Evolutionary conservation across 202 grass and related monocot genomes (phyloP).

Genomic region (Elaeis oleifera): DNA sequence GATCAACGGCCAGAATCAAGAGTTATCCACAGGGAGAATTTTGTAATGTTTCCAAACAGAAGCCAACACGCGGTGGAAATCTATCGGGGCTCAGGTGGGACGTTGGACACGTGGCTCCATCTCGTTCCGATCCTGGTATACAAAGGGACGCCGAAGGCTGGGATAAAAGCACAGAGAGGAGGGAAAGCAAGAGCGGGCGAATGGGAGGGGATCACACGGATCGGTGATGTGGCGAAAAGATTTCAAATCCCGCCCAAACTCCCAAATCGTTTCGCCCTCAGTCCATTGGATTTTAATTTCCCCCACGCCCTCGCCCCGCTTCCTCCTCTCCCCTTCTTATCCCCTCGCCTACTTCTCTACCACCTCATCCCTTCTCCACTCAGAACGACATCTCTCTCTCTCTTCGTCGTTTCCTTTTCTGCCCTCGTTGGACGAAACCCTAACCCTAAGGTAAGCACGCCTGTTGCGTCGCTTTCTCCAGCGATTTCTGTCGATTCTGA

Average conservation of each 20-base stretch:
- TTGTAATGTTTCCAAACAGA: too few species aligned
- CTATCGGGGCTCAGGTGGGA: too few species aligned
- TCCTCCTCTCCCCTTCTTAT: background rate
- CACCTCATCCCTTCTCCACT: conserved; percentile 4
- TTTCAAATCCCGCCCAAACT: conserved; percentile 36
- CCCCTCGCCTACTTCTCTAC: conserved; percentile 16
- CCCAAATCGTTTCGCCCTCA: conserved; percentile 14
- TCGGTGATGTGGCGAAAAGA: conserved; percentile 58
- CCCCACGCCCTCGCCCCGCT: background rate
- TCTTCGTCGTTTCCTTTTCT: conserved; percentile 8
- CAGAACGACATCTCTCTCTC: background rate
- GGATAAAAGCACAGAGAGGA: conserved; percentile 19
- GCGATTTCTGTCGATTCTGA: background rate
- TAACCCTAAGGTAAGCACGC: conserved; percentile 12
- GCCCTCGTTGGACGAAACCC: conserved; percentile 24
- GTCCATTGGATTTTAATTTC: conserved; percentile 16
- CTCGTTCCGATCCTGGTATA: too few species aligned
- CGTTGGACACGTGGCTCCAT: too few species aligned
- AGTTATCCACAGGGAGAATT: too few species aligned
- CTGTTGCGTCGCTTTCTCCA: background rate
- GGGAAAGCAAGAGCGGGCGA: conserved; percentile 21
- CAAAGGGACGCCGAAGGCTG: background rate
- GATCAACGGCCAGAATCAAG: too few species aligned
- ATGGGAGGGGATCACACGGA: conserved; percentile 40
- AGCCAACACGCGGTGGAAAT: too few species aligned